phyloP scores from a whole-genome alignment of 2,329 filamentous ascomycete species.

The Colletotrichum abscissum region DNA sequence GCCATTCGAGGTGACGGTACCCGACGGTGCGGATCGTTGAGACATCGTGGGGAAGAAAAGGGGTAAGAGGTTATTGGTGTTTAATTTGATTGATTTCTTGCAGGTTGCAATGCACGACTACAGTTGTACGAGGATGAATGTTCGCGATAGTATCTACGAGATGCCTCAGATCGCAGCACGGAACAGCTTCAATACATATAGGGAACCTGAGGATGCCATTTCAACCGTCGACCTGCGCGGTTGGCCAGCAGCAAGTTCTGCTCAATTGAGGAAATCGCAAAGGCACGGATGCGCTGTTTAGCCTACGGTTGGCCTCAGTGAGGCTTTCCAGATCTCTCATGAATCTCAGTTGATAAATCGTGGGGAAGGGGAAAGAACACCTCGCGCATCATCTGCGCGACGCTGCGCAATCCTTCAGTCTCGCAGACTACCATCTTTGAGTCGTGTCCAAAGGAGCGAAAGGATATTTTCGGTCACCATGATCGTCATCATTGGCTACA shows the following conservation, averaged over 20 bases:
- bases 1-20: conserved; percentile 11
- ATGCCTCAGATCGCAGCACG: neutral
- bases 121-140: neutral
- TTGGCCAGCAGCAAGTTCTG: neutral
- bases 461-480: neutral
- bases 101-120: neutral
- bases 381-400: conserved; percentile 13
- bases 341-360: neutral
- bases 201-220: neutral
- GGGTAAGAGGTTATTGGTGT: neutral
- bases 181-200: conserved; percentile 10
- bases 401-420: conserved; percentile 7
- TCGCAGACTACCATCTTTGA: neutral
- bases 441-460: neutral
- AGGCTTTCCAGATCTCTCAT: neutral
- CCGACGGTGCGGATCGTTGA: conserved; percentile 11
- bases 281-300: conserved; percentile 25
- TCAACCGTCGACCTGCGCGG: neutral
- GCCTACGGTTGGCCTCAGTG: neutral
- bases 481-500: conserved; percentile 15
- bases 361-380: neutral
- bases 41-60: conserved; percentile 8
- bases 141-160: neutral
- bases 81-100: neutral
- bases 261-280: conserved; percentile 5